Conservation (phyloP, 2,329 filamentous ascomycete species). For the Sphaerulina vaccinii region DNA sequence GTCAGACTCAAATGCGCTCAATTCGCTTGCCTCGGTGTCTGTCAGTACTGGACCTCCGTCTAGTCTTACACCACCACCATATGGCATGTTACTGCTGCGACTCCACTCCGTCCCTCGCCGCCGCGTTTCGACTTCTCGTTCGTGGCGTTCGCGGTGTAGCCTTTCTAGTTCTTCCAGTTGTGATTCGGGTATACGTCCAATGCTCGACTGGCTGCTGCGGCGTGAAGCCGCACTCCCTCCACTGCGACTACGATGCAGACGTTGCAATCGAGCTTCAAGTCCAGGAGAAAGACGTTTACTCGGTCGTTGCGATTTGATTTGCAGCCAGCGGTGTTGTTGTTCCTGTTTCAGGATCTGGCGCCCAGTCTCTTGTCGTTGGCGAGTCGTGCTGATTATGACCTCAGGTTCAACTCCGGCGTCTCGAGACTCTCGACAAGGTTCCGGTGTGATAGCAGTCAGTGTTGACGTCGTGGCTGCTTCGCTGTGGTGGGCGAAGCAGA, state of each 20-base stretch:
- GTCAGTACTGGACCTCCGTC: slow-evolving; percentile 35
- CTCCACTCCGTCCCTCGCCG: slow-evolving; percentile 68
- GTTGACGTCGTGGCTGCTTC: slow-evolving; percentile 1
- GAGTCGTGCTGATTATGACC: neutral
- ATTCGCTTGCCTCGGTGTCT: slow-evolving; percentile 37
- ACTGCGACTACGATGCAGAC: slow-evolving; percentile 43
- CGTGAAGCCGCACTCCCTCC: slow-evolving; percentile 19
- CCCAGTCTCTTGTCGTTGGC: slow-evolving; percentile 12
- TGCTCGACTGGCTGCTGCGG: slow-evolving; percentile 34
- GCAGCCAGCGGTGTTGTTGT: slow-evolving; percentile 11
- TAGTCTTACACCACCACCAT: slow-evolving; percentile 35
- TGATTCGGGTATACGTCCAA: slow-evolving; percentile 69
- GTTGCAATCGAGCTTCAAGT: slow-evolving; percentile 46
- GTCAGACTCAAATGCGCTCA: slow-evolving; percentile 11
- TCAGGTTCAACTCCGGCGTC: neutral
- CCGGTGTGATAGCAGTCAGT: neutral
- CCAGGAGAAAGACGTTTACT: slow-evolving; percentile 40
- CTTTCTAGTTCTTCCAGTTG: slow-evolving; percentile 69
- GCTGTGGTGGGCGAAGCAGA: neutral
- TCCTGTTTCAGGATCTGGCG: slow-evolving; percentile 33
- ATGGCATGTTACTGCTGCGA: slow-evolving; percentile 38
- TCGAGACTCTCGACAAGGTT: neutral
- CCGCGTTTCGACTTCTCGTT: slow-evolving; percentile 58
- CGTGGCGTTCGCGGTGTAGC: slow-evolving; percentile 55
- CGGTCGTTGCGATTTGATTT: slow-evolving; percentile 30